Conservation (phyloP, 2,329 filamentous ascomycete genomes). For the Fusarium setosum region DNA sequence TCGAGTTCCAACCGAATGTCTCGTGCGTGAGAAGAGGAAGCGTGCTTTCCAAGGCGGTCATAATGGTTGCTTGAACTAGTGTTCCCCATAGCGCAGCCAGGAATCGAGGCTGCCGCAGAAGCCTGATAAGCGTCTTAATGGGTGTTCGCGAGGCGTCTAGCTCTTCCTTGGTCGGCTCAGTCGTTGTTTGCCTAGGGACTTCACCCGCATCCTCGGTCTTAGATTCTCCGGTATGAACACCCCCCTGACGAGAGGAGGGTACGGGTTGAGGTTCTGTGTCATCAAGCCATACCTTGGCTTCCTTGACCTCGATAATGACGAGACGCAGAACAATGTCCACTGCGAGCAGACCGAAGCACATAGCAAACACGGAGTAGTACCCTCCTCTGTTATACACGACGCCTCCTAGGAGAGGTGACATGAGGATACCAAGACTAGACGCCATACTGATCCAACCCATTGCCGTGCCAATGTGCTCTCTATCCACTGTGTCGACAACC, state of each 20-base stretch:
- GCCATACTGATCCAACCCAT: constrained; percentile 50
- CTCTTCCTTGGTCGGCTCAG: constrained; percentile 7
- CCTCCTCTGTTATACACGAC: constrained; percentile 48
- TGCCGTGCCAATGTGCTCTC: constrained; percentile 45
- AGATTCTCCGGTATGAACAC: neutral
- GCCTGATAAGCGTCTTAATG: constrained; percentile 36
- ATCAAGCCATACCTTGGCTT: constrained; percentile 44
- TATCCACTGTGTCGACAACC: constrained; percentile 49
- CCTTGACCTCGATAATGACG: constrained; percentile 47
- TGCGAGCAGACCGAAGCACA: constrained; percentile 50
- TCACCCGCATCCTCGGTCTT: neutral
- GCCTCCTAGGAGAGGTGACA: constrained; percentile 48
- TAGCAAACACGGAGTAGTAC: constrained; percentile 49
- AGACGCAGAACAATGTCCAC: constrained; percentile 48
- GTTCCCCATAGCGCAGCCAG: constrained; percentile 49
- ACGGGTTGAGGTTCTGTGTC: neutral
- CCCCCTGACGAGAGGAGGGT: constrained; percentile 1
- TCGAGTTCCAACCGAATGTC: constrained; percentile 48
- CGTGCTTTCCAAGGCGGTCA: constrained; percentile 49
- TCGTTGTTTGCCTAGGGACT: neutral
- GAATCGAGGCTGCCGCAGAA: constrained; percentile 47
- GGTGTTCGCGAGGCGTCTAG: constrained; percentile 18
- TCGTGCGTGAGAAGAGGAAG: constrained; percentile 46
- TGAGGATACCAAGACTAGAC: constrained; percentile 47
- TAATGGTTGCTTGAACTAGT: constrained; percentile 46